These are phyloP conservation scores for Fusarium nurragi DNA, from an alignment of 2,329 filamentous ascomycete species.

Conservation along the genomic window DNA sequence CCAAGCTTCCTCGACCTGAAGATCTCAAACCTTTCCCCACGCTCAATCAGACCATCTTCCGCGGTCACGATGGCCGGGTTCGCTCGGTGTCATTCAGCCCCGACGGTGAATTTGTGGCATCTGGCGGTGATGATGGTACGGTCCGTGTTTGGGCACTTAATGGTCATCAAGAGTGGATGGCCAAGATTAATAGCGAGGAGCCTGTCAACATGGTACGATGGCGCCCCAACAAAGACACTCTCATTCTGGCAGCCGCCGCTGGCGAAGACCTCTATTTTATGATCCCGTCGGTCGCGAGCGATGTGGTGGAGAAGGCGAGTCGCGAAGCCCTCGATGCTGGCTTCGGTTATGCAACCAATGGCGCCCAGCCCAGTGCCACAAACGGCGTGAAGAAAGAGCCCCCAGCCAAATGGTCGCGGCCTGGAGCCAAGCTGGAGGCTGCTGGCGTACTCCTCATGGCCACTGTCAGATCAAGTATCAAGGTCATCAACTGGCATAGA, in stretches of 20 bases:
- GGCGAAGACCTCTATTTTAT: constrained; percentile 89
- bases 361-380: constrained; percentile 62
- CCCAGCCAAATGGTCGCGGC: constrained; percentile 84
- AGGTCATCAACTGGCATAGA: constrained; percentile 92
- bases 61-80: constrained; percentile 88
- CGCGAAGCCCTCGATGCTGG: constrained; percentile 83
- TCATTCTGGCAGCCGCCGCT: constrained; percentile 83
- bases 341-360: constrained; percentile 89
- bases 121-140: constrained; percentile 92
- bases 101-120: constrained; percentile 84
- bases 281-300: constrained; percentile 77
- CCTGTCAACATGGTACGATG: constrained; percentile 88
- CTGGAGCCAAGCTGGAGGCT: constrained; percentile 76
- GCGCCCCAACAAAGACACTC: constrained; percentile 83
- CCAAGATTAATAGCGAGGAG: constrained; percentile 78
- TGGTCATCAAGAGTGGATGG: constrained; percentile 87
- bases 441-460: constrained; percentile 82
- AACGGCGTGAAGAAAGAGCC: constrained; percentile 75
- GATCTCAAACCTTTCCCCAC: constrained; percentile 96
- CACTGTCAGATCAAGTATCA: constrained; percentile 82
- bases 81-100: constrained; percentile 87
- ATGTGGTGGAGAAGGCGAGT: constrained; percentile 77
- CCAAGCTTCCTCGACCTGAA: constrained; percentile 91
- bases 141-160: constrained; percentile 92
- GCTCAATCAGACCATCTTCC: constrained; percentile 84